Evolutionary conservation across 179 eudicot species (phyloP).

Genomic region (Sideroxylon spinosum): DNA sequence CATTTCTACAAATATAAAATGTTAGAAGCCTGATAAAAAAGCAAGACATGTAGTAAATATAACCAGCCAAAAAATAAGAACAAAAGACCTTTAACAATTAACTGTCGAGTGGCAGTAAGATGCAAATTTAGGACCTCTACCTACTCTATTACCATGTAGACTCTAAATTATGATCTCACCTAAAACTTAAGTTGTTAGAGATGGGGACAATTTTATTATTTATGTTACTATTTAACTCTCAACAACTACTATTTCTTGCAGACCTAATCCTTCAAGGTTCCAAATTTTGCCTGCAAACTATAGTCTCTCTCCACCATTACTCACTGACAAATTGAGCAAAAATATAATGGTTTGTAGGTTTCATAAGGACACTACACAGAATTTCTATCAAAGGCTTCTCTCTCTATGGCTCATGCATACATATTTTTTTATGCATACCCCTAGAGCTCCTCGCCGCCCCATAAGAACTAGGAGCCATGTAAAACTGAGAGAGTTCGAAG

Average conservation of each 20-base stretch:
- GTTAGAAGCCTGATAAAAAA: neutral
- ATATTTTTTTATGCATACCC: neutral
- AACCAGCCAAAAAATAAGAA: neutral
- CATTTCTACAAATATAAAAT: slow-evolving; percentile 12
- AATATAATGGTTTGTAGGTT: neutral
- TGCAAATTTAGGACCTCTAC: no score
- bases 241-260: neutral
- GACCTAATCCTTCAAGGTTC: neutral
- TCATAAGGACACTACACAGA: neutral
- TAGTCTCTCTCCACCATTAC: neutral
- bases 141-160: no score
- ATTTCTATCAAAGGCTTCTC: neutral
- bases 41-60: neutral
- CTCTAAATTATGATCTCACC: no score
- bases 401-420: neutral
- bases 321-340: neutral
- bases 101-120: no score
- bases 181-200: no score
- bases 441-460: no score
- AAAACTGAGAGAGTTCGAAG: no score
- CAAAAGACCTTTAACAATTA: neutral
- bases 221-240: no score
- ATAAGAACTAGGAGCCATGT: no score
- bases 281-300: neutral
- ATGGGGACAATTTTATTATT: no score